phyloP scores from a whole-genome alignment of 192 early-diverging fungal species.

The Paraglomus occultum region DNA sequence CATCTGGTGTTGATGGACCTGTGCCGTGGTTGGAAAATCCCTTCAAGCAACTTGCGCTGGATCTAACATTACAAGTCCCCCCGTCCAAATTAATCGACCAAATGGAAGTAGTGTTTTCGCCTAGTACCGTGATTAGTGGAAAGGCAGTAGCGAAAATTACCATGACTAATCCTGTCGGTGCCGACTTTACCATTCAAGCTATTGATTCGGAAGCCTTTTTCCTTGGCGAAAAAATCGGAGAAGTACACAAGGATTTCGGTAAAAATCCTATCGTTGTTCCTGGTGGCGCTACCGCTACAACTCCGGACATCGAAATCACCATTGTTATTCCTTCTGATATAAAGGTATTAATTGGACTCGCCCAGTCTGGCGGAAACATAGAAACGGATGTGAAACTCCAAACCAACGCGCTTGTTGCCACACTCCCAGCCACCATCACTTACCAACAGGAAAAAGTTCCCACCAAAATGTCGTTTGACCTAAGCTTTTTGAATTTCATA shows the following conservation, averaged over 20 bases:
- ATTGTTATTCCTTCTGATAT: no score
- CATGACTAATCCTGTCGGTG: conserved; percentile 55
- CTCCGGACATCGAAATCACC: neutral
- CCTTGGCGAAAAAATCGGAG: conserved; percentile 42
- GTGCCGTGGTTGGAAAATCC: no score
- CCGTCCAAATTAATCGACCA: conserved; percentile 42
- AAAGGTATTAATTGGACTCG: no score
- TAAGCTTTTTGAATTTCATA: no score
- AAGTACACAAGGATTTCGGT: conserved; percentile 26
- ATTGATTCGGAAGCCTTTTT: conserved; percentile 47
- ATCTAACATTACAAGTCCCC: conserved; percentile 45
- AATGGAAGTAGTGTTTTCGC: conserved; percentile 41
- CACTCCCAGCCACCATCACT: no score
- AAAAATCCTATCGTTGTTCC: neutral
- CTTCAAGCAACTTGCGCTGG: no score
- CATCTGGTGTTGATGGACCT: no score
- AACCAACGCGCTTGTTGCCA: no score
- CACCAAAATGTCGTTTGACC: no score
- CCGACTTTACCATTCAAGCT: conserved; percentile 46
- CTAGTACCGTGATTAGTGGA: conserved; percentile 42
- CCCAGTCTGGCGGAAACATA: no score
- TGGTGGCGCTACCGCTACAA: neutral
- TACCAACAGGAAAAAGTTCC: no score
- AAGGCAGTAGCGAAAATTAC: conserved; percentile 46
- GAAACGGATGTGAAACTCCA: no score